phyloP scores from a whole-genome alignment of 805 yeast genomes.

The Barnettozyma botsteinii region DNA sequence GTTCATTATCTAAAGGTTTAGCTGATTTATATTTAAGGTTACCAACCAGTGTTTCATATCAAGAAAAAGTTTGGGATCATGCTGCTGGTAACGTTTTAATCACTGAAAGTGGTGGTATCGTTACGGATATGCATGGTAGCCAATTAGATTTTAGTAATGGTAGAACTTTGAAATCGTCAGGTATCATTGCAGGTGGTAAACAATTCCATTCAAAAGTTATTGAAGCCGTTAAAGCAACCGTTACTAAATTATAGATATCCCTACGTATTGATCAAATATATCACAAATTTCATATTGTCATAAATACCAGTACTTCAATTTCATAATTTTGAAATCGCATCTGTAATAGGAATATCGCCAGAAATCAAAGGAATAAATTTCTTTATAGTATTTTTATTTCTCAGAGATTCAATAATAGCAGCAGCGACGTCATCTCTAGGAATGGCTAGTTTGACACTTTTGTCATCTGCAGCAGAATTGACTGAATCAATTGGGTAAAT shows the following conservation, averaged over 20 bases:
- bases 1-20: slow-evolving; percentile 82
- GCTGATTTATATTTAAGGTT: slow-evolving; percentile 90
- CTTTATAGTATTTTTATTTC: slow-evolving; percentile 32
- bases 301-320: not conserved
- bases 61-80: slow-evolving; percentile 98
- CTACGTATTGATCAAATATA: no score
- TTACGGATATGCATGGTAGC: slow-evolving; percentile 76
- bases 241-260: slow-evolving; percentile 8
- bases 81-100: slow-evolving; percentile 91
- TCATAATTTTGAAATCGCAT: slow-evolving; percentile 12
- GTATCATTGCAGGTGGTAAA: slow-evolving; percentile 77
- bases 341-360: slow-evolving; percentile 31
- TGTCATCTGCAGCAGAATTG: slow-evolving; percentile 4
- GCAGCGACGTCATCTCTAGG: slow-evolving; percentile 53
- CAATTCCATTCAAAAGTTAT: slow-evolving; percentile 28
- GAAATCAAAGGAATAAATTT: slow-evolving; percentile 39
- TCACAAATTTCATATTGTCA: not conserved
- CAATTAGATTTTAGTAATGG: slow-evolving; percentile 81
- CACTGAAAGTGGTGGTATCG: slow-evolving; percentile 86
- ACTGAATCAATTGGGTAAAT: slow-evolving; percentile 30
- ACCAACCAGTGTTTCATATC: slow-evolving; percentile 69
- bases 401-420: slow-evolving; percentile 34
- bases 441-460: slow-evolving; percentile 2
- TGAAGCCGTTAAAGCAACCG: slow-evolving; percentile 22
- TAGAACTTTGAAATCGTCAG: slow-evolving; percentile 71